Evolutionary conservation across 1,139 yeast genomes (phyloP).

Genomic region (Candida mesenterica): DNA sequence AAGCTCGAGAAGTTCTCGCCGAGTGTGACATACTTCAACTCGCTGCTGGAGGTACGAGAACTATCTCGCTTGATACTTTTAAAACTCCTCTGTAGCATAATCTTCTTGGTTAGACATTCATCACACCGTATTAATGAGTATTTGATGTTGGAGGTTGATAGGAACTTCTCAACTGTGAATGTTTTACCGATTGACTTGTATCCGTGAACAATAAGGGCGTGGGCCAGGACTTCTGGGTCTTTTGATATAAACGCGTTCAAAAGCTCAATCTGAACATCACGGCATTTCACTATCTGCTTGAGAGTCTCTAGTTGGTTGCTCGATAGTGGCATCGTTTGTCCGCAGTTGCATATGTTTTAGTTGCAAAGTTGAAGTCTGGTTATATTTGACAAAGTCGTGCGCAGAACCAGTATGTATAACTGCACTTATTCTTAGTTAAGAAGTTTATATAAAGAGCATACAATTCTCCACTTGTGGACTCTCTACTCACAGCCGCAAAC

Average conservation of each 20-base stretch:
- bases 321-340: conserved; percentile 5
- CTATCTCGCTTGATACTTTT: conserved; percentile 29
- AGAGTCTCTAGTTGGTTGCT: conserved; percentile 5
- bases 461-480: too few species aligned
- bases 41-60: conserved; percentile 16
- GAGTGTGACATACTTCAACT: conserved; percentile 11
- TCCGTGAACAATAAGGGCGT: conserved; percentile 39
- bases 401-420: too few species aligned
- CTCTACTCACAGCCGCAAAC: too few species aligned
- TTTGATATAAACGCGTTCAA: conserved; percentile 26
- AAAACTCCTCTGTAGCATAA: conserved; percentile 39
- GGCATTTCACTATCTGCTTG: conserved; percentile 12
- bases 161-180: conserved; percentile 26
- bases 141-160: conserved; percentile 23
- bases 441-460: too few species aligned
- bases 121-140: conserved; percentile 36
- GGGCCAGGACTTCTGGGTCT: conserved; percentile 23
- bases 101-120: conserved; percentile 37
- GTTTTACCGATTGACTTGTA: conserved; percentile 44
- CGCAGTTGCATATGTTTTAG: too few species aligned
- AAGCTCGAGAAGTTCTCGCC: conserved; percentile 52
- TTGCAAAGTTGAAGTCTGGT: too few species aligned
- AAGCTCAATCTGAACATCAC: conserved; percentile 31
- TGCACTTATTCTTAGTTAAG: too few species aligned
- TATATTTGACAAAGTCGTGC: too few species aligned